Evolutionary conservation across 768 basidiomycete species (phyloP), one percentile per base, ranked within the genome.

Genomic region (Exsudoporus frostii): DNA sequence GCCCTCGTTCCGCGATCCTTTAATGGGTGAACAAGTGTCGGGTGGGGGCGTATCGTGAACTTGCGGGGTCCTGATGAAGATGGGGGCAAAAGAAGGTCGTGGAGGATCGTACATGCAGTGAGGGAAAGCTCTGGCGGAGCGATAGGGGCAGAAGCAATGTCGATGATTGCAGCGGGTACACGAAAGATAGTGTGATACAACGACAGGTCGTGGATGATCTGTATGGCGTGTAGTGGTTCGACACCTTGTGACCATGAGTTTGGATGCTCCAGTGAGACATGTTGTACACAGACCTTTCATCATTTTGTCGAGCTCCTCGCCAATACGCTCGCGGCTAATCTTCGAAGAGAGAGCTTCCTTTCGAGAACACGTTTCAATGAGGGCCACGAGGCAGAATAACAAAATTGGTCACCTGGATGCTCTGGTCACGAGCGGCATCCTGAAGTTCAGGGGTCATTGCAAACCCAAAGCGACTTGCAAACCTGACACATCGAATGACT

Each of bases 221-320:
- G 72, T 37, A 95, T 80, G 10, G 94, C 79, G 29, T 76, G 78
- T 5, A 90, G 67, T 1, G 97, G 93, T 65, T 92, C 80, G 10
- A 75, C 79, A 20, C 86, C 94, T 95, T 53, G 53, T 33, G 13
- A 9, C n/a, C 37, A 47, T 57, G 22, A 60, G 49, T 20, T 32
- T 29, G 5, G 50, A 33, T 17, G 33, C 8, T 42, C 53, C 14
- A 47, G 25, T 42, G 50, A 46, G 29, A 55, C 11, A 37, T 34
- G 38, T 1, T 27, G 20, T 22, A 47, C 22, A 48, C 55, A 29
- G n/a, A 87, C 96, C 87, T 75, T 85, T 85, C 66, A 98, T 79
- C 90, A 98, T 98, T 69, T 98, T 99, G 56, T 88, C 82, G 14
- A 98, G 63, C 69, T 99, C 97, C 56, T 89, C 89, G 1, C 95